Evolutionary conservation across 2,329 filamentous ascomycete genomes (phyloP).

Genomic region (Berkeleyomyces basicola): DNA sequence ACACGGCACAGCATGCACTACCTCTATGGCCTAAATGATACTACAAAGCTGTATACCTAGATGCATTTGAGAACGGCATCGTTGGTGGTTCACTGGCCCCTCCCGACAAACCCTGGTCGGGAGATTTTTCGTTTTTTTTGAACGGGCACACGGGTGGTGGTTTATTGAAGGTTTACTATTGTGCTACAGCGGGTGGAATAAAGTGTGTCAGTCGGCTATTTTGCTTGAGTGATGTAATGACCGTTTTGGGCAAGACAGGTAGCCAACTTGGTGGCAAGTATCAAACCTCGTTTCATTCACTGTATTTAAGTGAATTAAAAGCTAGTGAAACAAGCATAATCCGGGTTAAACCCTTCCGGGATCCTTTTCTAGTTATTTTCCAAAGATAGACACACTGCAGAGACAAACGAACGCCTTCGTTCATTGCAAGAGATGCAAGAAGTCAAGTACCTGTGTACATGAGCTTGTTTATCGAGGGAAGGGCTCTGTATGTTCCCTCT

Average conservation of each 20-base stretch:
- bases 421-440: no score
- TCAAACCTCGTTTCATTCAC: not conserved
- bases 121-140: not conserved
- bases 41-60: not conserved
- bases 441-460: not conserved
- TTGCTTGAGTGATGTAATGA: not conserved
- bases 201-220: not conserved
- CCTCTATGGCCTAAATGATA: not conserved
- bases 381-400: not conserved
- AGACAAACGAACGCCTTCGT: not conserved
- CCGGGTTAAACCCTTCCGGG: not conserved
- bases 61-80: not conserved
- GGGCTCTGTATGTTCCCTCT: not conserved
- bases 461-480: not conserved
- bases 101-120: not conserved
- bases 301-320: not conserved
- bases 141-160: not conserved
- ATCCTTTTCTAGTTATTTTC: not conserved
- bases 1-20: not conserved
- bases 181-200: not conserved
- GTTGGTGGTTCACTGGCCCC: not conserved
- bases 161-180: not conserved
- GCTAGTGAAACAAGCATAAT: not conserved
- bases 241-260: not conserved
- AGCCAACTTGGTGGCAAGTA: not conserved